phyloP scores from a whole-genome alignment of 2,329 filamentous ascomycete species.

The Penicillium sp. region DNA sequence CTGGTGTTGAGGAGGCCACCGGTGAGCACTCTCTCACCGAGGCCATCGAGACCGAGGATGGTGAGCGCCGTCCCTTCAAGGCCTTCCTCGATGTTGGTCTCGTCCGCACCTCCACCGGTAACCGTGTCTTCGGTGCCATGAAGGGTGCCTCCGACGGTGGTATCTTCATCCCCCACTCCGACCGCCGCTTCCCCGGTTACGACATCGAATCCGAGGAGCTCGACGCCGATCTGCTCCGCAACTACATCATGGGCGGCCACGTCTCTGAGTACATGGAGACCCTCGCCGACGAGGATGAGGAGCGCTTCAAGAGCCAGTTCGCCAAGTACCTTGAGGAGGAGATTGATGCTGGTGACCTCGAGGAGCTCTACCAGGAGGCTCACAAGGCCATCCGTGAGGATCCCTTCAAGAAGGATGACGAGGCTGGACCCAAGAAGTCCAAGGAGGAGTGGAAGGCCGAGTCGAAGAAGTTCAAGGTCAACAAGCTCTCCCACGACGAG shows the following conservation, averaged over 20 bases:
- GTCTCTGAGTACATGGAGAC: slow-evolving; percentile 99
- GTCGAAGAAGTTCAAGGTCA: slow-evolving; percentile 77
- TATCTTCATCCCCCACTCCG: slow-evolving; percentile 93
- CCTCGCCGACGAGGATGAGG: slow-evolving; percentile 98
- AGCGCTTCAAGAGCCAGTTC: slow-evolving; percentile 99
- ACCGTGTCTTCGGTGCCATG: slow-evolving; percentile 98
- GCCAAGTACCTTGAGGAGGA: slow-evolving; percentile 95
- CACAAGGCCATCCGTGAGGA: slow-evolving; percentile 97
- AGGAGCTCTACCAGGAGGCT: slow-evolving; percentile 92
- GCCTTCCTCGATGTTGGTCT: slow-evolving; percentile 97
- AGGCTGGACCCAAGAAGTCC: slow-evolving; percentile 76
- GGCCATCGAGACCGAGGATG: slow-evolving; percentile 82
- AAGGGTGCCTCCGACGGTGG: slow-evolving; percentile 99
- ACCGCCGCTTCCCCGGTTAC: slow-evolving; percentile 99
- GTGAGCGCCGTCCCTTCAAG: slow-evolving; percentile 95
- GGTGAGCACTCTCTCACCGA: slow-evolving; percentile 96
- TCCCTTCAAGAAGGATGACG: slow-evolving; percentile 85
- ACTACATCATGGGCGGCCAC: slow-evolving; percentile 98
- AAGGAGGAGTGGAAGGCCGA: slow-evolving; percentile 97
- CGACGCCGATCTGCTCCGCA: slow-evolving; percentile 91
- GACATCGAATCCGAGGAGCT: slow-evolving; percentile 98
- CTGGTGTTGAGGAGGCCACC: slow-evolving; percentile 92
- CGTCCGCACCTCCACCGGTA: slow-evolving; percentile 92
- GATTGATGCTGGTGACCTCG: slow-evolving; percentile 89
- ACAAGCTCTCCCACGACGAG: slow-evolving; percentile 78